Evolutionary conservation across 23 red algal genomes (phyloP).

Genomic region (Cyanidiococcus yangmingshanensis): DNA sequence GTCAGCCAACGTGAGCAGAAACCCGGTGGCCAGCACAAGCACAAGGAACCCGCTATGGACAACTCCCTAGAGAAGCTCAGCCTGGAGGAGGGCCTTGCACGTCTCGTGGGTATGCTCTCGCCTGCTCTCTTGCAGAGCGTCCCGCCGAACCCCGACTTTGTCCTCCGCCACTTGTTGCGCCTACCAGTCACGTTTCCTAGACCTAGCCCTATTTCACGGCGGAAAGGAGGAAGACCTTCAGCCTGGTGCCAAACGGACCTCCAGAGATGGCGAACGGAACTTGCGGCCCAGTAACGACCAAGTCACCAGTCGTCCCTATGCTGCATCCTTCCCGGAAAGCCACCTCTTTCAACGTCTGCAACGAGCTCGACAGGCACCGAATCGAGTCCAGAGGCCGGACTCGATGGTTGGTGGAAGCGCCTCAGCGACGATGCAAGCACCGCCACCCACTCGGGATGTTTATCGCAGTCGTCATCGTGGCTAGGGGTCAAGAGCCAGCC

Average conservation of each 20-base stretch:
- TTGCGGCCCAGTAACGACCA: background rate
- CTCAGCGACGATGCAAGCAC: background rate
- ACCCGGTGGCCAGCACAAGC: background rate
- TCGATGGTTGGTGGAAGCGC: background rate
- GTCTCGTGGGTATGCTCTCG: background rate
- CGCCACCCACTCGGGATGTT: background rate
- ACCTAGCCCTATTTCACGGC: background rate
- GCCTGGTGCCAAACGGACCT: background rate
- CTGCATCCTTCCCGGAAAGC: background rate
- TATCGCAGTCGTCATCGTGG: background rate
- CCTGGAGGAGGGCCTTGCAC: constrained; percentile 7
- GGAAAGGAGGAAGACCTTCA: background rate
- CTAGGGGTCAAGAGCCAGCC: too few species aligned
- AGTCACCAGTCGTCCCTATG: background rate
- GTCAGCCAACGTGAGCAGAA: background rate
- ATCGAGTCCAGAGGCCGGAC: background rate
- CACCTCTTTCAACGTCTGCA: background rate
- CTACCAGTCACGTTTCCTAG: background rate
- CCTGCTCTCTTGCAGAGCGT: background rate
- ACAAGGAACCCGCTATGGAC: background rate
- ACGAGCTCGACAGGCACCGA: background rate
- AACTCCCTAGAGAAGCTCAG: background rate
- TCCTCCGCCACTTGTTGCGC: background rate
- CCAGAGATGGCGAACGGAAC: background rate
- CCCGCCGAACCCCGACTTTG: constrained; percentile 13